Percentiles rank a stretch among this genome's conserved stretches.
These are phyloP conservation scores for Clarireedia homoeocarpa DNA, from an alignment of 2,329 filamentous ascomycete genomes.

Conservation along the genomic window DNA sequence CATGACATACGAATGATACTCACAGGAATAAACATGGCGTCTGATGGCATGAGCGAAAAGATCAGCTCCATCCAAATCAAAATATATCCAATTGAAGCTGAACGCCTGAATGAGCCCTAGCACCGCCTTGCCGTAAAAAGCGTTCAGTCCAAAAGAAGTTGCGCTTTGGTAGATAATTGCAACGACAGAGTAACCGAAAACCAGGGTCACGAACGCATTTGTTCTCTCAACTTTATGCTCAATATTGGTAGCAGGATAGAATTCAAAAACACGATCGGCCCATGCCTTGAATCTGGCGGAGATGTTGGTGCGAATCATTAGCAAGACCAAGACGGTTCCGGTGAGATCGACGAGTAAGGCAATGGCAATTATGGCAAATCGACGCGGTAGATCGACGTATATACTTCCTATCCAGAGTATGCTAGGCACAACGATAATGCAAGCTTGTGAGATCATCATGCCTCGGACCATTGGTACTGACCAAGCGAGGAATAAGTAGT, in stretches of 20 bases:
- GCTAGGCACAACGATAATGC: conserved; percentile 38
- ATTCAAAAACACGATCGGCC: conserved; percentile 41
- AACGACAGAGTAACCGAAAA: conserved; percentile 57
- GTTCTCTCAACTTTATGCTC: conserved; percentile 59
- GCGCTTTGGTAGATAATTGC: conserved; percentile 52
- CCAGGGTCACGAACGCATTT: conserved; percentile 55
- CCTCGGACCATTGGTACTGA: conserved; percentile 50
- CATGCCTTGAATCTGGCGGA: conserved; percentile 12
- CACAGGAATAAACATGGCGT: conserved; percentile 38
- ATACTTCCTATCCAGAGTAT: conserved; percentile 54
- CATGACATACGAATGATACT: conserved; percentile 10
- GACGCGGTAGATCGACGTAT: conserved; percentile 45
- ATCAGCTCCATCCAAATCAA: conserved; percentile 50
- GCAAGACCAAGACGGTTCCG: conserved; percentile 37
- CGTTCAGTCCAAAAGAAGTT: conserved; percentile 43
- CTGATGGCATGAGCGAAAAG: conserved; percentile 54
- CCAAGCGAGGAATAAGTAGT: conserved; percentile 39
- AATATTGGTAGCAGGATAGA: conserved; percentile 55
- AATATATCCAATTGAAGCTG: conserved; percentile 55
- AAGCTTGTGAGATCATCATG: conserved; percentile 43
- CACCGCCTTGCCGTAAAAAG: conserved; percentile 55
- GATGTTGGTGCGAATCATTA: conserved; percentile 32
- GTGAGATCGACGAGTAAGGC: conserved; percentile 48
- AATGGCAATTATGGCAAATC: conserved; percentile 47
- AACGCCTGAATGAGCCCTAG: conserved; percentile 51